phyloP scores from a whole-genome alignment of 2,329 filamentous ascomycete species.

The Orbilia javanica region DNA sequence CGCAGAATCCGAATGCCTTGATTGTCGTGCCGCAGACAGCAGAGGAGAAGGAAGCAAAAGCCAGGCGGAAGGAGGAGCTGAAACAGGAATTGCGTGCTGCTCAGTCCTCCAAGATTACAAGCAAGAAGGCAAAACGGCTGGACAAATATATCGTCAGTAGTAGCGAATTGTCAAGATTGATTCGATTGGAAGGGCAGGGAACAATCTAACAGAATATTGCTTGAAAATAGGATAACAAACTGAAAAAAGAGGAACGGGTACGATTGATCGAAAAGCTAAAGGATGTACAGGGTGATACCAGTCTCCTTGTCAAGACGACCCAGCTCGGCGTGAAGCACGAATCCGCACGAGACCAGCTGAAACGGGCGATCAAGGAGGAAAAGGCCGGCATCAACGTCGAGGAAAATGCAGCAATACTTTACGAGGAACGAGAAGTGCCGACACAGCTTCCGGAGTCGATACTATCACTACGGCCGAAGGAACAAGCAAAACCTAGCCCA shows the following conservation, averaged over 20 bases:
- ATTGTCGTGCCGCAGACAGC: conserved; percentile 46
- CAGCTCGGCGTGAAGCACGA: conserved; percentile 79
- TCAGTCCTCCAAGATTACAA: conserved; percentile 70
- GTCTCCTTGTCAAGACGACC: conserved; percentile 80
- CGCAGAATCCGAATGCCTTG: conserved; percentile 48
- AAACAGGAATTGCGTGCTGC: conserved; percentile 70
- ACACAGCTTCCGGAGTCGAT: conserved; percentile 53
- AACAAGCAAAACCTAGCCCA: conserved; percentile 41
- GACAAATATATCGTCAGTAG: conserved; percentile 75
- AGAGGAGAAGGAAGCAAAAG: conserved; percentile 53
- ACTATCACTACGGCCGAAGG: not conserved
- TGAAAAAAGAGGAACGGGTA: conserved; percentile 92
- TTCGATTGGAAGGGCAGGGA: not conserved
- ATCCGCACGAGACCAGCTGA: conserved; percentile 77
- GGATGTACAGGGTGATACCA: conserved; percentile 82
- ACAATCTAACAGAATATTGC: conserved; percentile 21
- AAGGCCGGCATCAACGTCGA: conserved; percentile 71
- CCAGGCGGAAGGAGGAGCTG: conserved; percentile 63
- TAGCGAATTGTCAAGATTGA: not conserved
- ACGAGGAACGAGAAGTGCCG: conserved; percentile 64
- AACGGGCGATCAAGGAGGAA: conserved; percentile 74
- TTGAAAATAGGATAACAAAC: conserved; percentile 79
- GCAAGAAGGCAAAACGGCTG: conserved; percentile 76
- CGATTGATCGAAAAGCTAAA: conserved; percentile 86
- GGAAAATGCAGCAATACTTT: conserved; percentile 70